These are phyloP conservation scores for Ceratocystis lukuohia DNA, from an alignment of 2,329 filamentous ascomycete species.

Conservation along the genomic window DNA sequence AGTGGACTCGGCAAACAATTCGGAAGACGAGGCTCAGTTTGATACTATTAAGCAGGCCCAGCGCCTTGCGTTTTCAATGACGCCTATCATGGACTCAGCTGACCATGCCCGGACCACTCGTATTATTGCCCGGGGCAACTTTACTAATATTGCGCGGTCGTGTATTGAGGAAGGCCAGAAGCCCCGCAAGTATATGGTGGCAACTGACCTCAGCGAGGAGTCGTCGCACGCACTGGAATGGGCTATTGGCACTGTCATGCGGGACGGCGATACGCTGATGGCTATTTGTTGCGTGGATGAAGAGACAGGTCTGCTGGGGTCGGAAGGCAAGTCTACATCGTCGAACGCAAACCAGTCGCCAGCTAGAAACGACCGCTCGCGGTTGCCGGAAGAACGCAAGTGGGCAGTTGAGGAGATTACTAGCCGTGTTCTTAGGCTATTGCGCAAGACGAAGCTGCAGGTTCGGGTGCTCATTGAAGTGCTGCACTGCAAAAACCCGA, in stretches of 20 bases:
- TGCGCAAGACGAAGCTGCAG: slow-evolving; percentile 84
- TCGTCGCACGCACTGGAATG: slow-evolving; percentile 91
- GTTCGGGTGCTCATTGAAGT: slow-evolving; percentile 91
- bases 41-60: slow-evolving; percentile 81
- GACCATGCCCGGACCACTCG: slow-evolving; percentile 71
- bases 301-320: slow-evolving; percentile 48
- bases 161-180: slow-evolving; percentile 66
- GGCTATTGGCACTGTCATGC: slow-evolving; percentile 88
- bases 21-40: slow-evolving; percentile 74
- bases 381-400: slow-evolving; percentile 64
- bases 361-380: slow-evolving; percentile 34
- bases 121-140: slow-evolving; percentile 84
- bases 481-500: slow-evolving; percentile 94
- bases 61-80: slow-evolving; percentile 67
- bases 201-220: slow-evolving; percentile 87
- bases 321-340: slow-evolving; percentile 16
- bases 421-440: slow-evolving; percentile 65
- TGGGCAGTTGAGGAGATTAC: slow-evolving; percentile 75
- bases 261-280: slow-evolving; percentile 86
- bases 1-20: slow-evolving; percentile 50
- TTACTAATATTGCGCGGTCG: slow-evolving; percentile 58
- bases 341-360: slow-evolving; percentile 18
- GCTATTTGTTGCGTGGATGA: slow-evolving; percentile 91
- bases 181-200: slow-evolving; percentile 84
- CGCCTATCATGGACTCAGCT: slow-evolving; percentile 61